phyloP scores from a whole-genome alignment of 2,329 filamentous ascomycete species.

The Colletotrichum sp. region DNA sequence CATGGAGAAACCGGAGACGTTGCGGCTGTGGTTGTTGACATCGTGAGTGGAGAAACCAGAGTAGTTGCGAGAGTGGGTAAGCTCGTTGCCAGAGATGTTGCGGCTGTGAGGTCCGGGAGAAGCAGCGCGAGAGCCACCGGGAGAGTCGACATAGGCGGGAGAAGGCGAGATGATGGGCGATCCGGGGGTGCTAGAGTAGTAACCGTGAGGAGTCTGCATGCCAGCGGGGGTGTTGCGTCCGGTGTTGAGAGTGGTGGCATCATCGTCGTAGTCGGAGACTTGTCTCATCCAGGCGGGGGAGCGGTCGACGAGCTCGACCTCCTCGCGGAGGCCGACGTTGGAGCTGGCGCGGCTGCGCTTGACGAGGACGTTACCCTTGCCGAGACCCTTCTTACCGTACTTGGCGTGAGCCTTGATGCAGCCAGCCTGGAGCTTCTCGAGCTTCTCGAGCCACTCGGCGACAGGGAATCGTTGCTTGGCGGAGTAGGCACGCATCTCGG shows the following conservation, averaged over 20 bases:
- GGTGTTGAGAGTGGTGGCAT: slow-evolving; percentile 16
- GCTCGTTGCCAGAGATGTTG: background rate
- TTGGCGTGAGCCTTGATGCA: slow-evolving; percentile 57
- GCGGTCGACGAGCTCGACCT: slow-evolving; percentile 20
- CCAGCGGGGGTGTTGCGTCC: slow-evolving; percentile 16
- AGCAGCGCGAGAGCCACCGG: slow-evolving; percentile 4
- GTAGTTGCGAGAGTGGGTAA: slow-evolving; percentile 21
- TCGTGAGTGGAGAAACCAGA: slow-evolving; percentile 11
- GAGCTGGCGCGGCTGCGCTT: slow-evolving; percentile 12
- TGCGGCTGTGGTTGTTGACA: background rate
- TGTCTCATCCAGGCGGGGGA: slow-evolving; percentile 19
- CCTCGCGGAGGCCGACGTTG: slow-evolving; percentile 8
- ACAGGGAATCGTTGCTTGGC: slow-evolving; percentile 72
- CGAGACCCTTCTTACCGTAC: slow-evolving; percentile 18
- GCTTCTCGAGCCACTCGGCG: slow-evolving; percentile 68
- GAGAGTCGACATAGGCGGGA: slow-evolving; percentile 13
- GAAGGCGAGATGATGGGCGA: slow-evolving; percentile 15
- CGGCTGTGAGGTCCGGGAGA: slow-evolving; percentile 8
- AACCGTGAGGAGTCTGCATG: slow-evolving; percentile 4
- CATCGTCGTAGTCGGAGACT: slow-evolving; percentile 18
- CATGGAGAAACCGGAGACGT: slow-evolving; percentile 17
- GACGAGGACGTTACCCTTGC: slow-evolving; percentile 19
- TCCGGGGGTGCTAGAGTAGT: slow-evolving; percentile 12
- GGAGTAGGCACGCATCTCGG: slow-evolving; percentile 68
- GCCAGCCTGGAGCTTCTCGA: slow-evolving; percentile 66